These are phyloP conservation scores for Alternaria incomplexa DNA, from an alignment of 2,329 filamentous ascomycete genomes.

Conservation along the genomic window DNA sequence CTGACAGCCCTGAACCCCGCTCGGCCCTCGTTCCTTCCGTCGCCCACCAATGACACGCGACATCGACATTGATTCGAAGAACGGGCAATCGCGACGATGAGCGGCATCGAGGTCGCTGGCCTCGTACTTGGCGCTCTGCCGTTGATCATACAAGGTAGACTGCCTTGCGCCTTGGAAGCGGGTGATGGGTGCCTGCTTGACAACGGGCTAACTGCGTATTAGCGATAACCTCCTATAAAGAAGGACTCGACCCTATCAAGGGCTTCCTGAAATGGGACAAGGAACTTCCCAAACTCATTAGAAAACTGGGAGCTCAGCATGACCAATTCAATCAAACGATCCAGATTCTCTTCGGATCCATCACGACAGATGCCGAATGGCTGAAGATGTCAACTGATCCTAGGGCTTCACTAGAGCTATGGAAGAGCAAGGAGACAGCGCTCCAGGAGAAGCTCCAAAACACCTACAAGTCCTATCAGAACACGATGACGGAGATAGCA, in stretches of 20 bases:
- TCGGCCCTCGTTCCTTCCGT: conserved; percentile 4
- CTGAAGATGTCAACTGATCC: conserved; percentile 45
- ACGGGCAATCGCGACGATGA: conserved; percentile 25
- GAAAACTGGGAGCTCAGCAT: conserved; percentile 46
- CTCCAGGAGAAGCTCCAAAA: conserved; percentile 43
- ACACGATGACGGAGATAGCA: conserved; percentile 45
- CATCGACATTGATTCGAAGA: neutral
- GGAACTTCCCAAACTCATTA: conserved; percentile 44
- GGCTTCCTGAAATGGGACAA: conserved; percentile 45
- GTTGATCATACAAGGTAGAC: conserved; percentile 44
- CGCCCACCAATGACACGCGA: conserved; percentile 9
- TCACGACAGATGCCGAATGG: conserved; percentile 45
- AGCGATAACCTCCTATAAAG: conserved; percentile 47
- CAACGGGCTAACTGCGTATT: conserved; percentile 1
- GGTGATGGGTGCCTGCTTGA: too few relatives aligned
- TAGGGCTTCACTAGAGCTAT: conserved; percentile 32
- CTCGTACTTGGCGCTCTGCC: conserved; percentile 48
- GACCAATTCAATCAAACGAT: conserved; percentile 47
- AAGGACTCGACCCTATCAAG: conserved; percentile 50
- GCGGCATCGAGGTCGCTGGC: conserved; percentile 41
- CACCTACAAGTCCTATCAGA: conserved; percentile 44
- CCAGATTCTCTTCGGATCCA: conserved; percentile 43
- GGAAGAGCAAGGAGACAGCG: conserved; percentile 40
- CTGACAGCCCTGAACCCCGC: conserved; percentile 13
- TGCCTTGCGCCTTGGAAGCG: conserved; percentile 6